A percentile compares a stretch with the other conserved stretches of the same genome.
phyloP scores from a whole-genome alignment of 1,284 basidiomycete species.

The Ganoderma sinense region DNA sequence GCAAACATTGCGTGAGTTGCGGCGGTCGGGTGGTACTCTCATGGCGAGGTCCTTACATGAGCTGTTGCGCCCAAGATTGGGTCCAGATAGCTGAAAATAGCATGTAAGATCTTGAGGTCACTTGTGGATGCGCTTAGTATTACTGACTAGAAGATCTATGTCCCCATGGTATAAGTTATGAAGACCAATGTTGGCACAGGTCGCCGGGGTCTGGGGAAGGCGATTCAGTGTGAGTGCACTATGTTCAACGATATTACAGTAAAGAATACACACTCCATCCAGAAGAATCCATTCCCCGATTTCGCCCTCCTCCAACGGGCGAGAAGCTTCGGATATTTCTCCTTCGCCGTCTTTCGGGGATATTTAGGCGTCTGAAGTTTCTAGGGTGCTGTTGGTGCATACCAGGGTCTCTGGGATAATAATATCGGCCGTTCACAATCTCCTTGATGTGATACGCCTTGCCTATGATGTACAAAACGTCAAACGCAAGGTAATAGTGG shows the following conservation, averaged over 20 bases:
- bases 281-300: constrained; percentile 89
- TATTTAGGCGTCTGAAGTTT: not conserved
- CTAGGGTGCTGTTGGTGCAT: constrained; percentile 15
- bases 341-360: constrained; percentile 69
- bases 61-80: constrained; percentile 84
- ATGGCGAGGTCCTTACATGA: constrained; percentile 55
- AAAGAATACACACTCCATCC: constrained; percentile 68
- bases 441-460: constrained; percentile 89
- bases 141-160: constrained; percentile 85
- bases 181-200: constrained; percentile 88
- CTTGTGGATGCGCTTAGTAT: not conserved
- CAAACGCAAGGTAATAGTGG: not conserved
- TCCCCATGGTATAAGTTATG: constrained; percentile 87
- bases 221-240: not conserved
- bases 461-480: constrained; percentile 49
- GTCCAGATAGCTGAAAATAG: constrained; percentile 68
- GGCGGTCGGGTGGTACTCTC: not conserved
- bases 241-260: not conserved
- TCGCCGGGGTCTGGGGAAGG: constrained; percentile 78
- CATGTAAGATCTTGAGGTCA: too few species aligned
- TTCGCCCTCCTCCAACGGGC: constrained; percentile 79
- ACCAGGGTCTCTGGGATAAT: constrained; percentile 78
- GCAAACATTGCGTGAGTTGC: not conserved
- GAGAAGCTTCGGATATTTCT: constrained; percentile 65
- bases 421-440: constrained; percentile 78